Percentiles rank a stretch among this genome's conserved stretches.
Evolutionary conservation across 2,329 filamentous ascomycete species (phyloP).

Genomic region (Fusarium robinianum): DNA sequence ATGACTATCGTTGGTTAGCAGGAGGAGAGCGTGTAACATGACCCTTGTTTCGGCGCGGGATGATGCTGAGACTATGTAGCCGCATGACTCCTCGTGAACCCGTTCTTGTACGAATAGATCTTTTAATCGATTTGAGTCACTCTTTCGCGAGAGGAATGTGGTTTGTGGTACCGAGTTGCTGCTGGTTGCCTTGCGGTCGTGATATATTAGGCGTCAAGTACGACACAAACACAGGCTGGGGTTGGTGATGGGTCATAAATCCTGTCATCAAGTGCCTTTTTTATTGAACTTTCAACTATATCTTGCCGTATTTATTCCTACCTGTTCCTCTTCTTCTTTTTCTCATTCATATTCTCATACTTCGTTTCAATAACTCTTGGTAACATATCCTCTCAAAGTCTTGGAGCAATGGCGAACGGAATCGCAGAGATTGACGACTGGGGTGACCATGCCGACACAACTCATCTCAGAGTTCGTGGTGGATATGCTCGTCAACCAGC

Average conservation of each 20-base stretch:
- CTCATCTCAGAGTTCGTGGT: no score
- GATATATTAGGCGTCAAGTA: neutral
- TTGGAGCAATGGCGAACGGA: constrained; percentile 14
- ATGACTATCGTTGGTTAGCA: no score
- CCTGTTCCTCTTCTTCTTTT: no score
- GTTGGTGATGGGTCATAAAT: no score
- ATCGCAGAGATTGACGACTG: constrained; percentile 20
- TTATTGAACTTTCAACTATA: no score
- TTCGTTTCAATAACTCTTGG: neutral
- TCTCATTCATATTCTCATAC: neutral
- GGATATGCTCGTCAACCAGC: neutral
- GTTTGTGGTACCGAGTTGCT: constrained; percentile 10
- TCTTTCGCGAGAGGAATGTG: no score
- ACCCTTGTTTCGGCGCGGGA: constrained; percentile 1
- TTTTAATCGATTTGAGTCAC: neutral
- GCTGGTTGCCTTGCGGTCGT: constrained; percentile 10
- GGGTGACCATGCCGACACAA: neutral
- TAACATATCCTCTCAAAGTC: neutral
- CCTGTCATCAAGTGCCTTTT: no score
- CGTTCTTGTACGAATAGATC: neutral
- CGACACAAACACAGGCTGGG: constrained; percentile 11
- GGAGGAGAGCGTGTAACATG: constrained; percentile 8
- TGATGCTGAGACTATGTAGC: neutral
- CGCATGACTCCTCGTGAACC: neutral
- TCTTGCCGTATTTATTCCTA: neutral